A percentile compares a stretch with the other conserved stretches of the same genome.
Evolutionary conservation across 805 yeast species (phyloP).

Genomic region (Saturnispora diversa): DNA sequence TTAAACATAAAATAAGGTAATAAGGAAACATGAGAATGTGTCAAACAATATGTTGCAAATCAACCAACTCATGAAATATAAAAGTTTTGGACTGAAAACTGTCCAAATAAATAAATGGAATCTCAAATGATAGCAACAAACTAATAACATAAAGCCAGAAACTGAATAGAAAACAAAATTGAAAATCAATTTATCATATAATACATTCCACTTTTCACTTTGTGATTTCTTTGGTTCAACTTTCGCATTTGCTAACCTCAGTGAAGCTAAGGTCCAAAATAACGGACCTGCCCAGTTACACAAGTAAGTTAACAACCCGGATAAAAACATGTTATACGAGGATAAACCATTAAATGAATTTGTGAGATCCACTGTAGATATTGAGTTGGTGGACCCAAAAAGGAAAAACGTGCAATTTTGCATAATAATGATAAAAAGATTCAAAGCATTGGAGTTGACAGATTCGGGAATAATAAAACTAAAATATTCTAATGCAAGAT

Average conservation of each 20-base stretch:
- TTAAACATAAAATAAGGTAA: constrained; percentile 19
- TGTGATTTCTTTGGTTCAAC: constrained; percentile 10
- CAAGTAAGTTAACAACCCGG: constrained; percentile 70
- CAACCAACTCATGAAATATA: constrained; percentile 76
- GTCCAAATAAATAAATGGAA: constrained; percentile 95
- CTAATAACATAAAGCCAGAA: constrained; percentile 49
- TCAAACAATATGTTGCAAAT: constrained; percentile 39
- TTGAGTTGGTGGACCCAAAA: constrained; percentile 83
- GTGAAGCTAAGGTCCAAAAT: constrained; percentile 58
- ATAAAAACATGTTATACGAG: constrained; percentile 57
- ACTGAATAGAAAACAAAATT: constrained; percentile 49
- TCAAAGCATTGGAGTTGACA: constrained; percentile 15
- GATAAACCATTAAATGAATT: constrained; percentile 87
- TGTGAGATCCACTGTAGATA: constrained; percentile 83
- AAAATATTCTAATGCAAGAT: constrained; percentile 28
- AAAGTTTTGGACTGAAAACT: constrained; percentile 87
- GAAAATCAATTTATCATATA: constrained; percentile 32
- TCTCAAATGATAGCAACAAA: constrained; percentile 65
- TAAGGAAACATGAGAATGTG: constrained; percentile 21
- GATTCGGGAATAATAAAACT: constrained; percentile 13
- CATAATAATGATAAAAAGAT: constrained; percentile 39
- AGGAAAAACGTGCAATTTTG: constrained; percentile 79
- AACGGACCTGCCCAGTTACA: constrained; percentile 85
- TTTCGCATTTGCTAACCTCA: constrained; percentile 15
- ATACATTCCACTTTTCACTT: constrained; percentile 26